A percentile compares a stretch with the other conserved stretches of the same genome.
Conservation (phyloP, 2,329 filamentous ascomycete species). For the Colletotrichum viniferum region DNA sequence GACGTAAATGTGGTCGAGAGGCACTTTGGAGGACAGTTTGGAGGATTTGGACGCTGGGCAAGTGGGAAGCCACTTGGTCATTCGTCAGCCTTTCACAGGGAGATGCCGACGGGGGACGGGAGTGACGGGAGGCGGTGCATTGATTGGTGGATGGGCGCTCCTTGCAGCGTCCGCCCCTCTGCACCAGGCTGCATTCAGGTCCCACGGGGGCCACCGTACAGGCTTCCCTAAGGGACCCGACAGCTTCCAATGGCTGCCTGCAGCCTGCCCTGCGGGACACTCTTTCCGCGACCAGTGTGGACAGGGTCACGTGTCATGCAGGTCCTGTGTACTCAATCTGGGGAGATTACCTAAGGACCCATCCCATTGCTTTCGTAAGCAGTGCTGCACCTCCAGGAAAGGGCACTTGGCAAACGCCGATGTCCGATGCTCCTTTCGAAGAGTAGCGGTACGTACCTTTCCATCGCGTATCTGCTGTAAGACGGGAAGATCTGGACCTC, state of each 20-base stretch:
- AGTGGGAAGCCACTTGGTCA: slow-evolving; percentile 6
- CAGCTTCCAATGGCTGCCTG: background rate
- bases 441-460: background rate
- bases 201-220: background rate
- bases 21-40: background rate
- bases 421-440: background rate
- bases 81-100: slow-evolving; percentile 19
- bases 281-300: background rate
- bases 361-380: background rate
- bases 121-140: slow-evolving; percentile 9
- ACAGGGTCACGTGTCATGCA: background rate
- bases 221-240: background rate
- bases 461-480: background rate
- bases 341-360: background rate
- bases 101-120: background rate
- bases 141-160: slow-evolving; percentile 13
- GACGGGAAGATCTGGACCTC: background rate
- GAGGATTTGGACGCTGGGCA: background rate
- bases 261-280: background rate
- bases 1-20: background rate
- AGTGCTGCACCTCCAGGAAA: background rate
- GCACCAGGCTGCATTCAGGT: background rate
- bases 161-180: slow-evolving; percentile 1
- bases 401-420: background rate
- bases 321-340: background rate